Evolutionary conservation across 345 rosid species (phyloP), one percentile per base, ranked within the genome.

Genomic region (Microcos paniculata): DNA sequence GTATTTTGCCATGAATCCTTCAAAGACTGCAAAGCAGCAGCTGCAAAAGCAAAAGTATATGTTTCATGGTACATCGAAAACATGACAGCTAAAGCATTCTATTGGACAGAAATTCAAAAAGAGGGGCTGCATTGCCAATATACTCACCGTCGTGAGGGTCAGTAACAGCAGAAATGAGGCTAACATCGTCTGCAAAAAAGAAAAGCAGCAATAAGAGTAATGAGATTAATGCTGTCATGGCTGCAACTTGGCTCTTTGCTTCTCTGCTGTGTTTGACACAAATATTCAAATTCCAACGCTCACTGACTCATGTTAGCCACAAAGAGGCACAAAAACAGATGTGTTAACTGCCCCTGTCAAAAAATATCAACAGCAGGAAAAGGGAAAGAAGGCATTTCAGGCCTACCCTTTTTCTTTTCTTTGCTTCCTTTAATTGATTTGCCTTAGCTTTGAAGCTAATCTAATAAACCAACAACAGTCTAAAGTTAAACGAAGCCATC

Each of bases 21-120:
- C 82, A 95, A 85, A 57, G 98, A 93, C 74, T 88, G 93, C 24
- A 93, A 87, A 21, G 87, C 92, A 14, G 94, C 97, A 55, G 85
- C 98, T 93, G 86, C 75, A 79, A 62, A 33, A 28, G 33, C 30
- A 68, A 24, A 53, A 19, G 38, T 62, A 49, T 52, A 69, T 72
- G 48, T n/a, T n/a, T n/a, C n/a, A n/a, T n/a, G n/a, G n/a, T n/a
- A n/a, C n/a, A 55, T 26, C 42, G 4, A 8, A 62, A 30, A 15
- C 11, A 62, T 24, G n/a, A 55, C 21, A 33, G 21, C 23, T 43
- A 1, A 66, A 43, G 30, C 31, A 45, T 46, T 61, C 13, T 1
- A 62, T 0, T 9, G 15, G 33, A 59, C 51, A 26, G 56, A 71
- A 1, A 62, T 28, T 1, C 5, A 16, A 28, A 45, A 67, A 12